phyloP scores from a whole-genome alignment of 176 grass and related monocot species.

The Oryza punctata region DNA sequence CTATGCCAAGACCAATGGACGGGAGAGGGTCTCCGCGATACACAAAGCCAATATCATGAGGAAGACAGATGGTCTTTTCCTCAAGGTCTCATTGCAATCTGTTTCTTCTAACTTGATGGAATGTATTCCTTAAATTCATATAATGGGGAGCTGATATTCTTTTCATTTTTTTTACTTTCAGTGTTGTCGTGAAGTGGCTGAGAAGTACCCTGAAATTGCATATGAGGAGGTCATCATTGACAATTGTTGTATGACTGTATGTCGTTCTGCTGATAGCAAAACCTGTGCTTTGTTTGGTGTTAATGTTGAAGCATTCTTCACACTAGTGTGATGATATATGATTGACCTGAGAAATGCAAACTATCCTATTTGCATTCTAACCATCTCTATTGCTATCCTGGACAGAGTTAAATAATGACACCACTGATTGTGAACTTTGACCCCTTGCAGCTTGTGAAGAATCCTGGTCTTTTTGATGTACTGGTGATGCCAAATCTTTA shows the following conservation, averaged over 20 bases:
- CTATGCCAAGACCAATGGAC: conserved; percentile 83
- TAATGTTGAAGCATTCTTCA: neutral
- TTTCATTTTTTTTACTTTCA: conserved; percentile 41
- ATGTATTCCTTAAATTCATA: neutral
- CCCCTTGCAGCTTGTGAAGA: conserved; percentile 81
- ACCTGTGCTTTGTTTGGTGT: neutral
- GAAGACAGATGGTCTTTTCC: conserved; percentile 98
- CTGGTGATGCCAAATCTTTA: conserved; percentile 99
- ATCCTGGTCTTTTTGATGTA: conserved; percentile 87
- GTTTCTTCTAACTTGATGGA: conserved; percentile 28
- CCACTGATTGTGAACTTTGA: conserved; percentile 30
- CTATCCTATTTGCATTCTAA: neutral
- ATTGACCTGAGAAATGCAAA: neutral
- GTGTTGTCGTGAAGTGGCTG: conserved; percentile 98
- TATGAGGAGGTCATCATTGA: conserved; percentile 99
- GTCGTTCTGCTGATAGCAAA: conserved; percentile 20
- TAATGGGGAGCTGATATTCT: conserved; percentile 7
- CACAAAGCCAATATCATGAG: conserved; percentile 99
- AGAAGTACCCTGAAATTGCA: conserved; percentile 87
- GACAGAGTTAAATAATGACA: neutral
- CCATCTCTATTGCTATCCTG: neutral
- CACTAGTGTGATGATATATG: neutral
- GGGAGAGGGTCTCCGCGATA: conserved; percentile 89
- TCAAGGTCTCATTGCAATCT: conserved; percentile 62
- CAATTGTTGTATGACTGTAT: conserved; percentile 98